Conservation (phyloP, 139 green algal species). For the Coccomyxa sp. region DNA sequence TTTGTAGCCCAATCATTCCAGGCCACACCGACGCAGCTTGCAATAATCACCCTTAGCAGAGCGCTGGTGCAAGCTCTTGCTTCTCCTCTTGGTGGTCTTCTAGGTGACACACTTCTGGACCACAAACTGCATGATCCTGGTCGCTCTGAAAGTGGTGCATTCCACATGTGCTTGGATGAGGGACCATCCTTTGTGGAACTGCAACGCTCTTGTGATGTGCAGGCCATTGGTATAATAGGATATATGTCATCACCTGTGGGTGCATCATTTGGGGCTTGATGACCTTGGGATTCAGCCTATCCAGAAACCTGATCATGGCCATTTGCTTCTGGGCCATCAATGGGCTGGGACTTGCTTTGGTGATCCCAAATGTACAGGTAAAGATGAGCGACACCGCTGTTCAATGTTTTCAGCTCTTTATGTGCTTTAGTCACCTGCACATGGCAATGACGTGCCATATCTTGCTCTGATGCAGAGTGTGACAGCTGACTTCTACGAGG, state of each 20-base stretch:
- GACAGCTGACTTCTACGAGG: conserved; percentile 56
- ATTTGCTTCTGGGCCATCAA: conserved; percentile 62
- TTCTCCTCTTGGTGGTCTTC: conserved; percentile 39
- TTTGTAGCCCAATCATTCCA: conserved; percentile 52
- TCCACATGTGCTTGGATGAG: too few species aligned
- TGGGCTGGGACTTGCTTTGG: conserved; percentile 63
- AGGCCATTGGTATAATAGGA: conserved; percentile 41
- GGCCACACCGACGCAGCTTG: conserved; percentile 67
- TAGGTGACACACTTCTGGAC: conserved; percentile 10
- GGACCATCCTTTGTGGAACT: too few species aligned
- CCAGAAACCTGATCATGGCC: conserved; percentile 19
- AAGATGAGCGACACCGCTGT: too few species aligned
- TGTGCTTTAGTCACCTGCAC: not conserved
- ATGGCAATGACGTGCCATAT: not conserved
- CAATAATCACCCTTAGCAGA: conserved; percentile 59
- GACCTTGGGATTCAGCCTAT: conserved; percentile 45
- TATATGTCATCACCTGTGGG: conserved; percentile 48
- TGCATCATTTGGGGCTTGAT: conserved; percentile 73
- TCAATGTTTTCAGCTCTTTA: not conserved
- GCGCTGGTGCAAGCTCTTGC: conserved; percentile 60
- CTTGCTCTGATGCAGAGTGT: conserved; percentile 38
- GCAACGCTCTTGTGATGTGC: not conserved
- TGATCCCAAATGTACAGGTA: conserved; percentile 57
- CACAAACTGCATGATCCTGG: too few species aligned
- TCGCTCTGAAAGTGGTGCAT: too few species aligned